phyloP scores from a whole-genome alignment of 345 rosid species.

The Acer negundo region DNA sequence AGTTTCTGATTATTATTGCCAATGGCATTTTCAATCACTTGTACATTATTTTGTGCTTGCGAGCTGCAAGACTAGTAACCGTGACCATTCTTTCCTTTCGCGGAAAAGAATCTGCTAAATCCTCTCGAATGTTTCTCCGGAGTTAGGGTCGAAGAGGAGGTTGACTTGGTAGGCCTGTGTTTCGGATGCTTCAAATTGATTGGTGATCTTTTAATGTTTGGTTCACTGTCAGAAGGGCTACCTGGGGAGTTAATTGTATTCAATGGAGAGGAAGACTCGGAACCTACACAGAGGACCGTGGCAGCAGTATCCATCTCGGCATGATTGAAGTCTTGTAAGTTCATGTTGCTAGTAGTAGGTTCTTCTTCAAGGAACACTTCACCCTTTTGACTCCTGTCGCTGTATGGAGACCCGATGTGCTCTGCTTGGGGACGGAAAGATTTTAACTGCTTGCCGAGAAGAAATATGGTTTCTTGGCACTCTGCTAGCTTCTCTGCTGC shows the following conservation, averaged over 20 bases:
- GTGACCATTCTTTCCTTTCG: conserved; percentile 66
- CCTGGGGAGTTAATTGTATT: conserved; percentile 35
- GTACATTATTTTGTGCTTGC: conserved; percentile 19
- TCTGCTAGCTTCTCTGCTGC: conserved; percentile 95
- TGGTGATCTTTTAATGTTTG: conserved; percentile 54
- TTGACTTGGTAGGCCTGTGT: conserved; percentile 64
- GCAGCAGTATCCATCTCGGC: conserved; percentile 34
- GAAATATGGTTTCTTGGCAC: conserved; percentile 95
- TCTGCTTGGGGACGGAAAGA: conserved; percentile 76
- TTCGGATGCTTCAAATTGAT: conserved; percentile 40
- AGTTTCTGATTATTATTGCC: conserved; percentile 14
- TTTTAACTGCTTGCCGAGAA: conserved; percentile 91
- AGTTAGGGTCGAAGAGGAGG: conserved; percentile 51
- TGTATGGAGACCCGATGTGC: conserved; percentile 42
- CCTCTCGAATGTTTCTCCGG: conserved; percentile 80
- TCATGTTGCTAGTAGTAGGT: conserved; percentile 41
- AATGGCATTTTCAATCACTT: neutral
- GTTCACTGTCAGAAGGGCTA: conserved; percentile 61
- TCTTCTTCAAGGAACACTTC: conserved; percentile 42
- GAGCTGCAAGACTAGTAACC: conserved; percentile 33
- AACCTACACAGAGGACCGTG: conserved; percentile 32
- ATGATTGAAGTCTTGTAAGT: conserved; percentile 41
- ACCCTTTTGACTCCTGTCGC: conserved; percentile 47
- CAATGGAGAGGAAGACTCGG: conserved; percentile 45
- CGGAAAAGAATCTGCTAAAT: conserved; percentile 91